Evolutionary conservation across 495 filamentous ascomycete genomes (phyloP), one percentile per base, ranked within the genome.

Genomic region (Podospora fimiseda): DNA sequence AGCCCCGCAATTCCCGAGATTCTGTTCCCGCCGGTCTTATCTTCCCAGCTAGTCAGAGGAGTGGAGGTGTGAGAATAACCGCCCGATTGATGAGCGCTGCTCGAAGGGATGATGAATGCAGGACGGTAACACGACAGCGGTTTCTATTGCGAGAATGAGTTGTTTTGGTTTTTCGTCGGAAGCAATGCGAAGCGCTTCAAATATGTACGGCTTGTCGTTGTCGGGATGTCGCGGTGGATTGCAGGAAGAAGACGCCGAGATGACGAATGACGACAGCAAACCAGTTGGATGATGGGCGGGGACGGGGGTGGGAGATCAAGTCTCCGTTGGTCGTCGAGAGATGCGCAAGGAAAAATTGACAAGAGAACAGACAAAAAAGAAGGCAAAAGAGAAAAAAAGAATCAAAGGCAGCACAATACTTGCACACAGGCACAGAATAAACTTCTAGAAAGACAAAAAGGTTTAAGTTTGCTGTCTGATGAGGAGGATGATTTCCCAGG

Each of bases 221-320:
- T 42, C 21, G 46, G 19, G 45, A 33, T 42, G n/a, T n/a, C n/a
- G n/a, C n/a, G 53, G 39, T 21, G 51, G 18, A 43, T 43, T 39
- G 39, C 16, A 38, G 55, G 37, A 46, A 38, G 18, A 49, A n/a
- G 36, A 39, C 21, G 27, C 18, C 40, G 50, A 45, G 42, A 52
- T 52, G 22, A 46, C 38, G 16, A 44, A 46, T 21, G 42, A 22
- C 21, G 50, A 45, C 27, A 33, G 27, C 27, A 5, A 45, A 44
- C 6, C 44, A 47, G 23, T 5, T 18, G 14, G 16, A 20, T 1
- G 40, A 43, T 23, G 20, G 22, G 23, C 22, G 40, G 45, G n/a
- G n/a, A n/a, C 20, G 37, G 36, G 23, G 43, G 16, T 16, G 39
- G 27, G 43, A 23, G 40, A 48, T 36, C 23, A 41, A 33, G 11